phyloP scores from a whole-genome alignment of 352 stramenopile species.

The Phytophthora citricola region DNA sequence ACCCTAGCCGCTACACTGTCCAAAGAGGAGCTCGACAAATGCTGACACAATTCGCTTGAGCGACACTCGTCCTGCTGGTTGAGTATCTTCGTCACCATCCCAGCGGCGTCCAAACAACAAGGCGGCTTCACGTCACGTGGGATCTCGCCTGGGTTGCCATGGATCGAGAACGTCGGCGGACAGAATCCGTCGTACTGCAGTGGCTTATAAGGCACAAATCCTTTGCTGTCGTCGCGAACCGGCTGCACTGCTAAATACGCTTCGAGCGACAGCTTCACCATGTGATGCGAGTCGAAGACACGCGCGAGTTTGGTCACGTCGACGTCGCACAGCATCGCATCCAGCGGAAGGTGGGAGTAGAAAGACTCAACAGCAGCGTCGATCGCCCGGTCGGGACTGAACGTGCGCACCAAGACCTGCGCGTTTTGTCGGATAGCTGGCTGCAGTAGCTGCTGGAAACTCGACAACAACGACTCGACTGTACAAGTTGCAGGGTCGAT shows the following conservation, averaged over 20 bases:
- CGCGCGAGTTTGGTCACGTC: conserved; percentile 36
- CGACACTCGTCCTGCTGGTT: too few relatives aligned
- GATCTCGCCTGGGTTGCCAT: conserved; percentile 4
- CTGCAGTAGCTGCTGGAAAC: conserved; percentile 57
- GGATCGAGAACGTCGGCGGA: conserved; percentile 32
- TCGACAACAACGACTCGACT: conserved; percentile 55
- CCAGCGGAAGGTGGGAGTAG: conserved; percentile 66
- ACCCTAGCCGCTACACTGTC: neutral
- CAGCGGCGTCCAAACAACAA: conserved; percentile 2
- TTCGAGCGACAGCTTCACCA: conserved; percentile 44
- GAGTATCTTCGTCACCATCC: neutral
- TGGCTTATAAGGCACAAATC: conserved; percentile 38
- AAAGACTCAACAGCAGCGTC: conserved; percentile 70
- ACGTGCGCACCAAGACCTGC: conserved; percentile 43
- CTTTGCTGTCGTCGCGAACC: conserved; percentile 27
- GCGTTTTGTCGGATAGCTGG: conserved; percentile 49
- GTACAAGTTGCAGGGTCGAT: conserved; percentile 70
- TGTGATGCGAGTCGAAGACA: conserved; percentile 36
- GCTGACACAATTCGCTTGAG: neutral
- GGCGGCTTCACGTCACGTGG: conserved; percentile 7
- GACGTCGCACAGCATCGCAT: conserved; percentile 83
- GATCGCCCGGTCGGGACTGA: conserved; percentile 69
- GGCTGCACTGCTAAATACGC: conserved; percentile 32
- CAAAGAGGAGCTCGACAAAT: conserved; percentile 7
- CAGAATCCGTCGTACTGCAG: conserved; percentile 30